Base-by-base conservation (phyloP, 352 stramenopile genomes). In the Pythium apleroticum region DNA sequence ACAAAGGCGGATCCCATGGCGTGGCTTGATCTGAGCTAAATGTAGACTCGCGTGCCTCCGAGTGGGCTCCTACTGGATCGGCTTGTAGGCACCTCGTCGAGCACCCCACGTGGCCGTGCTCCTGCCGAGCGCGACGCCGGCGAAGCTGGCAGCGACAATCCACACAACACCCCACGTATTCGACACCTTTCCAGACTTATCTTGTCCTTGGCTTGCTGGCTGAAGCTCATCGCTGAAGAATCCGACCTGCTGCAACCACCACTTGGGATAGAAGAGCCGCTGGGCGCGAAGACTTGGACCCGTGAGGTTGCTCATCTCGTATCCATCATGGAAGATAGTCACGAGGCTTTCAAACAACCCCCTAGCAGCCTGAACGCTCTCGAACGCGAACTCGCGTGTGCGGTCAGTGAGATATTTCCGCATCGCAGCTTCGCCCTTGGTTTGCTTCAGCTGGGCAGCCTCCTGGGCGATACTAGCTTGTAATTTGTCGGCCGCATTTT, bases 251-350 rank as follows among this genome's bases (percentile, higher is more conserved):
- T 91, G 50, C 3, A 94, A 77, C 83, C 83, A 94, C 83, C 83
- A 92, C 61, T 84, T 86, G 4, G 85, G 85, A 56, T 92, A 94
- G 57, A 91, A 91, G 9, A 94, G 76, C 37, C 76, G 77, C 48
- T 67, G 73, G 28, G 76, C 79, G 7, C 64, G 73, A 2, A 92
- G 63, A 20, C 52, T 65, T 8, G 65, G 31, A n/a, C 72, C 62
- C 37, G 78, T 74, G 12, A 94, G 79, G 60, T 76, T 68, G 6
- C 73, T 78, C 59, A 91, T 74, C 58, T 88, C 65, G 71, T 89
- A 91, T 31, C 85, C 85, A 41, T 94, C 85, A 70, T 94, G 85
- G 73, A 90, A 91, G 7, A 76, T 69, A 12, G 80, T 90, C 28
- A 91, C 72, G 14, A 94, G 64, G 54, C 76, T 80, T 43, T 87